Evolutionary conservation across 2,329 filamentous ascomycete species (phyloP).

Genomic region (Purpureocillium lavendulum): DNA sequence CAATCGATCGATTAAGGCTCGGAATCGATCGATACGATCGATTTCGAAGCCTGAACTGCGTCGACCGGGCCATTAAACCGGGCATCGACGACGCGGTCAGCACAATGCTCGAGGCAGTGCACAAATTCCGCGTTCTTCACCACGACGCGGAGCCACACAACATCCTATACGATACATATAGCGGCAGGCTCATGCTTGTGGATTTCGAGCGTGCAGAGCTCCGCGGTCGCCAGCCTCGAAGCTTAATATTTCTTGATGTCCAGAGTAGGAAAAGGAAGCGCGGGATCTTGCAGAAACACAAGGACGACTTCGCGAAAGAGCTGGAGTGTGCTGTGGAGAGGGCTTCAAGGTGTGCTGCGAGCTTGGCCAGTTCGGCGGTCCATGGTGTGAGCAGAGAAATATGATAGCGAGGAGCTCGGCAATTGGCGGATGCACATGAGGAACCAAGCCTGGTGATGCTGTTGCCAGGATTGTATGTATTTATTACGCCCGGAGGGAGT

Average conservation of each 20-base stretch:
- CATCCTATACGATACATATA: conserved; percentile 18
- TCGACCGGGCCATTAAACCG: conserved; percentile 1
- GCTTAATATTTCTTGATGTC: conserved; percentile 9
- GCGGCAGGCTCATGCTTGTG: conserved; percentile 18
- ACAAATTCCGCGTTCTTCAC: conserved; percentile 15
- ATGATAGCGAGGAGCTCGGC: too few relatives aligned
- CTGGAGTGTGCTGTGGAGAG: conserved; percentile 2
- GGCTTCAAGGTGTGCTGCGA: neutral
- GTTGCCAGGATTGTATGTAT: too few relatives aligned
- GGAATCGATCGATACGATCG: too few relatives aligned
- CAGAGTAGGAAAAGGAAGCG: conserved; percentile 15
- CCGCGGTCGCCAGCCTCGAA: conserved; percentile 11
- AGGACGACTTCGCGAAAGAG: conserved; percentile 10
- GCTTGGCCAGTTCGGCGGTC: too few relatives aligned
- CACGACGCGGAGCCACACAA: conserved; percentile 21
- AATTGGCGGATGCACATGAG: too few relatives aligned
- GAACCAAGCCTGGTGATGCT: too few relatives aligned
- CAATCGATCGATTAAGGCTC: too few relatives aligned
- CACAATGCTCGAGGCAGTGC: conserved; percentile 6
- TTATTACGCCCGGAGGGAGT: too few relatives aligned
- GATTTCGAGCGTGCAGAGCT: conserved; percentile 22
- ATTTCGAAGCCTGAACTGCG: too few relatives aligned
- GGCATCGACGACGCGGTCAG: conserved; percentile 2
- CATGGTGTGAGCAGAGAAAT: too few relatives aligned
- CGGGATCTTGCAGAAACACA: conserved; percentile 5